Evolutionary conservation across 805 yeast species (phyloP), one percentile per base, ranked within the genome.

Genomic region (Wickerhamomyces subpelliculosus): DNA sequence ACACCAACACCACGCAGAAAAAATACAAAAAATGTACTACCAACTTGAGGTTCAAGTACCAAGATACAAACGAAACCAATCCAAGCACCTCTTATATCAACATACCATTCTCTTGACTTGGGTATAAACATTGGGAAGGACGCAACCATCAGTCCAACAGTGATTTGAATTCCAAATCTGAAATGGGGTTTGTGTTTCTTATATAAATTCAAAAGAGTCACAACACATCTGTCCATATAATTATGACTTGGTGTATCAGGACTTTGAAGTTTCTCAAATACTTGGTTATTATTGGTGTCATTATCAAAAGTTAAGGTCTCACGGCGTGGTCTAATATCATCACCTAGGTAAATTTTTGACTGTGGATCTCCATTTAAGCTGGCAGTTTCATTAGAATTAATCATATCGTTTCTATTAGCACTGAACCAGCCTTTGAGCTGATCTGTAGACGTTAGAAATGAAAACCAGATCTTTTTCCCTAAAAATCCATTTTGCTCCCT

Each of bases 51-150:
- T 43, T 73, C 78, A 21, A 72, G 39, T 19, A 69, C 70, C 33
- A 73, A 48, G 24, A 68, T 67, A 43, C 74, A 71, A 5, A 71
- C 73, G 57, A 73, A 73, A 21, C 77, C 78, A 7, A 70, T 64
- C 78, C 78, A 73, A 1, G 71, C 55, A 30, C 77, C 78, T 42
- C 70, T 62, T 24, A 65, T 61, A 14, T 63, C 60, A n/a, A 53
- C 54, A 43, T 70, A 72, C 78, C 78, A 73, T n/a, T 55, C 51
- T 32, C 76, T 57, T 17, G 68, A 46, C 27, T 62, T 61, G 0
- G 75, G 72, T 26, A 67, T 55, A 45, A 70, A 73, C 67, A 70
- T 72, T 1, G 77, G 78, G 42, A 71, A 70, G 0, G 76, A 67
- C 2, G 70, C 65, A 1, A 70, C 41, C 61, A 70, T 67, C 30